Evolutionary conservation across 768 basidiomycete species (phyloP).

Genomic region (Mycena pura): DNA sequence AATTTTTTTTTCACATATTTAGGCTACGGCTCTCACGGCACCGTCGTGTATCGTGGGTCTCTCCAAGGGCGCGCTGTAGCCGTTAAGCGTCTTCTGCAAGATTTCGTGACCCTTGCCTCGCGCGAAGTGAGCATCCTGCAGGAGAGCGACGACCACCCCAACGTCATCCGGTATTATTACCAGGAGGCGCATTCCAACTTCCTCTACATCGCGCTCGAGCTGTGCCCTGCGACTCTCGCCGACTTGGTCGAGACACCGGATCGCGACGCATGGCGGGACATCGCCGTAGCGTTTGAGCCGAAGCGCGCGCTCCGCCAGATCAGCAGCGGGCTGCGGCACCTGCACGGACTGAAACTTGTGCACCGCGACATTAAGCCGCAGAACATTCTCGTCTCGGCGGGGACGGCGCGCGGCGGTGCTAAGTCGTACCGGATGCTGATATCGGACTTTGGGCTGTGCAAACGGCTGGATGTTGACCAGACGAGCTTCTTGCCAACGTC

Average conservation of each 20-base stretch:
- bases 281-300: constrained; percentile 79
- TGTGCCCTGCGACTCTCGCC: constrained; percentile 89
- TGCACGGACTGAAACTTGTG: constrained; percentile 94
- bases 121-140: constrained; percentile 95
- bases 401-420: constrained; percentile 57
- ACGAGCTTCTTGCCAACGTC: constrained; percentile 94
- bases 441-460: constrained; percentile 97
- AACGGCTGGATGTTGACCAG: constrained; percentile 94
- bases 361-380: constrained; percentile 99
- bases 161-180: constrained; percentile 98
- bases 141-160: constrained; percentile 97
- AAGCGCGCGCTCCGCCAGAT: constrained; percentile 90
- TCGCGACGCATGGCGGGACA: constrained; percentile 71
- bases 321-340: constrained; percentile 84
- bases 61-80: constrained; percentile 98
- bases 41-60: constrained; percentile 92
- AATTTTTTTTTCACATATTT: background rate
- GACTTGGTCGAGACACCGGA: constrained; percentile 86
- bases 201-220: constrained; percentile 96
- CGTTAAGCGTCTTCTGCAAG: constrained; percentile 94
- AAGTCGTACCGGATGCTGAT: constrained; percentile 81
- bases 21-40: constrained; percentile 97
- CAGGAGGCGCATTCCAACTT: constrained; percentile 94
- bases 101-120: constrained; percentile 93
- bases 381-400: constrained; percentile 88